These are phyloP conservation scores for Coemansia sp. DNA, from an alignment of 192 early-diverging fungal genomes.

Conservation along the genomic window DNA sequence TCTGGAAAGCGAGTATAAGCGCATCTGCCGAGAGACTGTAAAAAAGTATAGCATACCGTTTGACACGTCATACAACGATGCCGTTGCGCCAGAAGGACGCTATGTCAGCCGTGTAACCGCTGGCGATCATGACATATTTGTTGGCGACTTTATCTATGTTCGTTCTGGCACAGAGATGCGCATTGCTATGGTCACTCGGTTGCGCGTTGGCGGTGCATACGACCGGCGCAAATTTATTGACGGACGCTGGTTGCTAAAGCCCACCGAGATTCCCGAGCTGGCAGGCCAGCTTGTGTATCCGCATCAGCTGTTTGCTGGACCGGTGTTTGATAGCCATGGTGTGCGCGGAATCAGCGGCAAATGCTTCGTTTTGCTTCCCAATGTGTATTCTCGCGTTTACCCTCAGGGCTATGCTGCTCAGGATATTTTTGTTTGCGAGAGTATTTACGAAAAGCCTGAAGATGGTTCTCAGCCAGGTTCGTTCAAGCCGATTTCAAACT, in stretches of 20 bases:
- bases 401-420: slow-evolving; percentile 45
- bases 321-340: slow-evolving; percentile 35
- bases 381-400: slow-evolving; percentile 48
- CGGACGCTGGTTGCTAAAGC: slow-evolving; percentile 50
- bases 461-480: slow-evolving; percentile 14
- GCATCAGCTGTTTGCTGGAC: slow-evolving; percentile 49
- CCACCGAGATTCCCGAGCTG: slow-evolving; percentile 49
- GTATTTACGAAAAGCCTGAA: slow-evolving; percentile 20
- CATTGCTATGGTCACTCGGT: slow-evolving; percentile 46
- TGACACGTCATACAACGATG: slow-evolving; percentile 44
- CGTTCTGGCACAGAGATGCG: slow-evolving; percentile 22
- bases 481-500: slow-evolving; percentile 39
- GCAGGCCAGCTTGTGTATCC: slow-evolving; percentile 46
- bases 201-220: slow-evolving; percentile 36
- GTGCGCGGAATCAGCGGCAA: slow-evolving; percentile 46
- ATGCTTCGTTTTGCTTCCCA: slow-evolving; percentile 45
- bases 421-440: slow-evolving; percentile 50
- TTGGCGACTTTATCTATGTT: slow-evolving; percentile 53
- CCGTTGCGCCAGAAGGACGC: slow-evolving; percentile 34
- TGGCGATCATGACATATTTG: slow-evolving; percentile 44
- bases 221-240: slow-evolving; percentile 55
- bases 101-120: slow-evolving; percentile 40
- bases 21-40: slow-evolving; percentile 25
- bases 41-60: slow-evolving; percentile 46
- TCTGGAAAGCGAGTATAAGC: slow-evolving; percentile 43